phyloP scores from a whole-genome alignment of 345 rosid genomes.

The Ricinus communis region DNA sequence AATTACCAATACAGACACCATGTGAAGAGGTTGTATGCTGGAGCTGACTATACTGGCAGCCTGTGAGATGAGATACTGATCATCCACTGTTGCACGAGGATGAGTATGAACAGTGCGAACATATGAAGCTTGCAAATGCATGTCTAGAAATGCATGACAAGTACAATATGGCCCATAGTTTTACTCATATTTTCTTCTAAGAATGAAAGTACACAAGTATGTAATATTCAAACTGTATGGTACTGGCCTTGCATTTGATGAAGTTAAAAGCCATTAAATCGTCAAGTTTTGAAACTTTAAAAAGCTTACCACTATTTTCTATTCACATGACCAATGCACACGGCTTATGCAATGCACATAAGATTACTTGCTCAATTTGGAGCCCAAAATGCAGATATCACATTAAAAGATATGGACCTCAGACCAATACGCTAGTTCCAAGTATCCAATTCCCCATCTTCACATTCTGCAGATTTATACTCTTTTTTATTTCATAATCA shows the following conservation, averaged over 20 bases:
- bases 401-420: background rate
- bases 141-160: background rate
- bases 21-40: constrained; percentile 56
- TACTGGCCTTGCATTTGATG: background rate
- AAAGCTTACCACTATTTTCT: background rate
- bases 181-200: background rate
- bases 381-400: background rate
- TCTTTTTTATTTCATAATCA: too few species aligned
- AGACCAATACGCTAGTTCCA: background rate
- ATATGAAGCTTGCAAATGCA: background rate
- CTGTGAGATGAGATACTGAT: constrained; percentile 23
- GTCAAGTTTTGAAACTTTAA: background rate
- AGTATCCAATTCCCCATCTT: background rate
- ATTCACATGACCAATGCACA: background rate
- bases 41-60: constrained; percentile 48
- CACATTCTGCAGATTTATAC: background rate
- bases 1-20: constrained; percentile 43
- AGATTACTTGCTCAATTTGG: background rate
- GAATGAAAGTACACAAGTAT: background rate
- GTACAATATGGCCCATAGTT: background rate
- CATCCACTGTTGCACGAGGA: background rate
- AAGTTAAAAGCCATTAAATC: background rate
- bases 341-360: background rate
- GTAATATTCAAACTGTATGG: background rate
- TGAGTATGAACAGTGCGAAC: background rate